Base-by-base conservation (phyloP, 306 rosid species). In the Casuarina glauca region DNA sequence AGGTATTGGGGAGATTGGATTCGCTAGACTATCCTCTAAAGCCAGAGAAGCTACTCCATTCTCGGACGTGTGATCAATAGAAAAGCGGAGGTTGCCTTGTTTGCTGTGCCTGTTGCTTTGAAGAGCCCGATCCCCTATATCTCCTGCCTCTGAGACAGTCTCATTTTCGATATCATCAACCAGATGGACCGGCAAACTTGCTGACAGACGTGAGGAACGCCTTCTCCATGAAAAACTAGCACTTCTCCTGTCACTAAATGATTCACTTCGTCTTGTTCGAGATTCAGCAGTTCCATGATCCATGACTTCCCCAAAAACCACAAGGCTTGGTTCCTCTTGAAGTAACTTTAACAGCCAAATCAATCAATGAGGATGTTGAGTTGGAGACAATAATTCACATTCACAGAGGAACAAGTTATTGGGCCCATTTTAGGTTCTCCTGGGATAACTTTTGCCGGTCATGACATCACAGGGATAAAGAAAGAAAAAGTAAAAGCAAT, bases 141-240 rank as follows among this genome's bases (percentile, higher is more conserved):
- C 99, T 39, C 99, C 99, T 4, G 91, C 97, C 83, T 95, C 93
- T 26, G 98, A 92, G 66, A 88, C 93, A 66, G 52, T 74, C 41
- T 84, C 97, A 16, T 69, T 66, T 42, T 86, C 92, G 20, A 26
- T 77, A 44, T 85, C 83, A 69, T 85, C 72, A 19, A 86, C 90
- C 44, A 64, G 57, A n/a, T 62, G 86, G 44, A 73, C 54, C 44
- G 84, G 85, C 10, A 46, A 67, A 62, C 70, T 77, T 51, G 86
- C 83, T 32, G 90, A 77, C 9, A 87, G 73, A 76, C 90, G 86
- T 16, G 87, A 66, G 4, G 97, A 92, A 58, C 78, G 82, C 77
- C 81, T 87, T 66, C 92, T 84, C 4, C 76, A 76, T 6, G 93
- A 89, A 71, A 88, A 81, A 51, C 70, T 73, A 8, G 13, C 78